phyloP scores from a whole-genome alignment of 306 rosid species.

The Vigna reflexopilosa region DNA sequence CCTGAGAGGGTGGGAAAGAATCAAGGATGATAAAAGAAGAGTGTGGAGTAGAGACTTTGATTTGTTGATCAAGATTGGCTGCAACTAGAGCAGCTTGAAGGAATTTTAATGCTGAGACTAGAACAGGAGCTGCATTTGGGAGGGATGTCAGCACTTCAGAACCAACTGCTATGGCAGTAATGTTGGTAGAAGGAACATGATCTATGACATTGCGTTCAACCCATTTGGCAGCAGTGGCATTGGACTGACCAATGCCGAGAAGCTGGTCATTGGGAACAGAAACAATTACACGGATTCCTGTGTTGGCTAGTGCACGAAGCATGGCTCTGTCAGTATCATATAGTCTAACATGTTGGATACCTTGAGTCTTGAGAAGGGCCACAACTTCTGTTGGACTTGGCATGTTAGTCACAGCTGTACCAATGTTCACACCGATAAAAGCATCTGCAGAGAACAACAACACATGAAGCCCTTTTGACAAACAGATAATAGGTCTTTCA shows the following conservation, averaged over 20 bases:
- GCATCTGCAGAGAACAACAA: constrained; percentile 63
- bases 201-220: constrained; percentile 81
- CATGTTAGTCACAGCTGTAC: constrained; percentile 82
- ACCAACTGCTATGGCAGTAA: constrained; percentile 91
- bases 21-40: constrained; percentile 87
- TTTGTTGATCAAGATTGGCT: constrained; percentile 79
- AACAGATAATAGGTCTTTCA: background rate
- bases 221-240: constrained; percentile 96
- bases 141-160: constrained; percentile 86
- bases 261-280: constrained; percentile 88
- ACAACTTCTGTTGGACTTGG: constrained; percentile 87
- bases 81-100: constrained; percentile 96
- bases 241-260: constrained; percentile 93
- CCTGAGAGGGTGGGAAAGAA: constrained; percentile 98
- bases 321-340: constrained; percentile 80
- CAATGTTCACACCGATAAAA: constrained; percentile 85
- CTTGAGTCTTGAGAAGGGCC: constrained; percentile 90
- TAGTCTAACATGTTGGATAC: constrained; percentile 78
- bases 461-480: background rate
- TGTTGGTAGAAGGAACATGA: constrained; percentile 94
- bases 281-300: constrained; percentile 80
- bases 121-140: constrained; percentile 86
- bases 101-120: constrained; percentile 79
- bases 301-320: constrained; percentile 90
- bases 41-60: constrained; percentile 92